phyloP scores from a whole-genome alignment of 2,329 filamentous ascomycete genomes.

The Apiospora saccharicola region DNA sequence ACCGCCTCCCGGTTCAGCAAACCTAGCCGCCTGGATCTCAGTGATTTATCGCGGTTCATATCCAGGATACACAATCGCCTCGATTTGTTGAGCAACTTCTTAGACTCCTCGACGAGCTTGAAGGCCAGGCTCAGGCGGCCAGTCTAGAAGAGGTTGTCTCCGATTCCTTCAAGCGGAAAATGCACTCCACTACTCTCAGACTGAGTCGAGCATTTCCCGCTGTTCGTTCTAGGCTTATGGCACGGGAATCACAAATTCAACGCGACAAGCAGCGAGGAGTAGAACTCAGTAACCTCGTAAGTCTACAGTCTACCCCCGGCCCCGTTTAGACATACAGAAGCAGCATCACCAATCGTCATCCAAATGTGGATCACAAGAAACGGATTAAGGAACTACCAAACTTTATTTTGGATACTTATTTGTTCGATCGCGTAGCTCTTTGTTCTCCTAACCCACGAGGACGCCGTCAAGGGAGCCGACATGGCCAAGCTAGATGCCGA shows the following conservation, averaged over 20 bases:
- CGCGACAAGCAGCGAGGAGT: neutral
- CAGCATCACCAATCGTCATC: too few relatives aligned
- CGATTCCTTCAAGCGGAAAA: neutral
- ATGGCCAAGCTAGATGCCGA: conserved; percentile 32
- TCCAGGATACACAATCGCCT: neutral
- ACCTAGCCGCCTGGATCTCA: neutral
- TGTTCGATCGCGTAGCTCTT: conserved; percentile 31
- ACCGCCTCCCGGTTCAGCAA: too few relatives aligned
- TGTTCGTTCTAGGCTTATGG: too few relatives aligned
- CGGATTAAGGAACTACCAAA: too few relatives aligned
- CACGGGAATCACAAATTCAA: too few relatives aligned
- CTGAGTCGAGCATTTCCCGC: too few relatives aligned
- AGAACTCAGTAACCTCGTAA: neutral
- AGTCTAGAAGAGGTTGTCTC: neutral
- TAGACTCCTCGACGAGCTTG: neutral
- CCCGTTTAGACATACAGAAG: neutral
- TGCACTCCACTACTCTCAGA: neutral
- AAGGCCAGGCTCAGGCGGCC: neutral
- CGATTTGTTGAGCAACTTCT: neutral
- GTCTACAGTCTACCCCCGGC: neutral
- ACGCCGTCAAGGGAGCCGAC: conserved; percentile 33
- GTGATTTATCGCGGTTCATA: neutral
- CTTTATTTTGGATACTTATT: neutral
- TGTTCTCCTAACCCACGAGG: conserved; percentile 36
- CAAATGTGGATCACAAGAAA: too few relatives aligned